Conservation (phyloP, 2,329 filamentous ascomycete species). For the Aspergillus viridinutans region DNA sequence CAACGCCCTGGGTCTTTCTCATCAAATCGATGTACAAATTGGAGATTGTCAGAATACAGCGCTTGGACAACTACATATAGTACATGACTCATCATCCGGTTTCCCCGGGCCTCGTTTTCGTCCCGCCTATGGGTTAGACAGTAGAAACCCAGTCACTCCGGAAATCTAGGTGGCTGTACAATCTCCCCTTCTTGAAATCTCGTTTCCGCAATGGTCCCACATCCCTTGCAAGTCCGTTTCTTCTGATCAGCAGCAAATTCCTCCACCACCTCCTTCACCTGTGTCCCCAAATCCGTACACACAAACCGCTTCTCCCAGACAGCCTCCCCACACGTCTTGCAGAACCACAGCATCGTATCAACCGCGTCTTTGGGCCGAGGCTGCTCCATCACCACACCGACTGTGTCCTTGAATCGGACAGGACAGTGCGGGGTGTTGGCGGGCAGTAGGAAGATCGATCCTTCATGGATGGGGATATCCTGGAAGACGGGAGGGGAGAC, state of each 20-base stretch:
- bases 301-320: constrained; percentile 86
- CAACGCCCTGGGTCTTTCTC: background rate
- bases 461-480: constrained; percentile 86
- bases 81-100: background rate
- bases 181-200: constrained; percentile 40
- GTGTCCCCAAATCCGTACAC: constrained; percentile 84
- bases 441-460: constrained; percentile 88
- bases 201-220: constrained; percentile 67
- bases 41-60: background rate
- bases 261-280: constrained; percentile 90
- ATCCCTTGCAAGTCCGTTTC: constrained; percentile 70
- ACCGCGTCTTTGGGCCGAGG: constrained; percentile 64
- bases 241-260: constrained; percentile 67
- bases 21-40: background rate
- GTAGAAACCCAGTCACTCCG: constrained; percentile 20
- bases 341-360: constrained; percentile 91
- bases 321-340: constrained; percentile 62
- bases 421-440: constrained; percentile 96
- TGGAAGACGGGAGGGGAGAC: constrained; percentile 58
- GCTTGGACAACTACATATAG: background rate
- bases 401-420: constrained; percentile 85
- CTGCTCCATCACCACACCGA: constrained; percentile 92
- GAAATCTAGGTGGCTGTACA: constrained; percentile 38
- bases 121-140: background rate
- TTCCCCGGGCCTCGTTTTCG: background rate